Conservation (phyloP, 345 rosid species). For the Linum lewisii region DNA sequence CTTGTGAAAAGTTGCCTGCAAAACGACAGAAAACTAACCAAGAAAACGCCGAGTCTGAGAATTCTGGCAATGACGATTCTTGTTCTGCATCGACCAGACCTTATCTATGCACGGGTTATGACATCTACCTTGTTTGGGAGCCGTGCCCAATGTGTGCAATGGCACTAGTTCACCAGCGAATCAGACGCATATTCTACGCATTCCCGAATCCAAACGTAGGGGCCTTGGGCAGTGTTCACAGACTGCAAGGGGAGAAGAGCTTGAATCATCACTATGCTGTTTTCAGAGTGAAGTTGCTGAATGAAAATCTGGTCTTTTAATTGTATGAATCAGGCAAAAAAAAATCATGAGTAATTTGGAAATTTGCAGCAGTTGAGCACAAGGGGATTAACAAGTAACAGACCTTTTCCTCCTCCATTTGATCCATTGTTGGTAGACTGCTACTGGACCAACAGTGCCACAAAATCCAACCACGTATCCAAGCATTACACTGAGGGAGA, state of each 20-base stretch:
- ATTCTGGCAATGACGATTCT: constrained; percentile 18
- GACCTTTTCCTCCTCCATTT: no score
- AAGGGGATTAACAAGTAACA: no score
- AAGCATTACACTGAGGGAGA: no score
- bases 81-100: constrained; percentile 29
- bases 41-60: no score
- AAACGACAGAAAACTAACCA: constrained; percentile 50
- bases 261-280: constrained; percentile 92
- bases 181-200: constrained; percentile 68
- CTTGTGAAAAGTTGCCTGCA: constrained; percentile 27
- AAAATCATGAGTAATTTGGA: no score
- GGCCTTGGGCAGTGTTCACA: constrained; percentile 62
- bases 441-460: no score
- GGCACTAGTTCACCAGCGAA: constrained; percentile 84
- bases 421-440: no score
- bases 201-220: constrained; percentile 60
- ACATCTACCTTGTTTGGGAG: constrained; percentile 75
- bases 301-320: neutral
- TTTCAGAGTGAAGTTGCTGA: constrained; percentile 40
- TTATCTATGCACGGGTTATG: constrained; percentile 83
- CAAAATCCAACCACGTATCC: no score
- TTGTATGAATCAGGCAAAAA: no score
- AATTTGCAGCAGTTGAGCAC: no score
- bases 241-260: constrained; percentile 82
- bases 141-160: constrained; percentile 93